Percentiles rank a stretch among this genome's conserved stretches.
Evolutionary conservation across 1,139 yeast genomes (phyloP).

Genomic region (Kodamaea fungicola): DNA sequence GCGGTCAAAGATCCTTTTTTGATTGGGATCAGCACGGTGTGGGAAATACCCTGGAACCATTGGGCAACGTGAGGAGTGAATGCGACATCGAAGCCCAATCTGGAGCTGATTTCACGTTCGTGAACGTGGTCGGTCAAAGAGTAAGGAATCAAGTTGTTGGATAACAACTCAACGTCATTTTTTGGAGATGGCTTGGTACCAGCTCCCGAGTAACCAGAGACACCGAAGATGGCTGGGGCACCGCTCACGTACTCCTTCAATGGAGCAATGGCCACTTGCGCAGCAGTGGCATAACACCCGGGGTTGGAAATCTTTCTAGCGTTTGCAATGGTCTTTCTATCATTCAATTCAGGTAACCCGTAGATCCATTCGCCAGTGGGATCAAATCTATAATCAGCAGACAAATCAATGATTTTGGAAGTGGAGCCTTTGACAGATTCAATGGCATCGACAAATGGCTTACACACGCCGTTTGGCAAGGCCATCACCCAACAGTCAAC

Average conservation of each 20-base stretch:
- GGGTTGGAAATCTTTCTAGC: conserved; percentile 92
- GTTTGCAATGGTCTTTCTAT: conserved; percentile 60
- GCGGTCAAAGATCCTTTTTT: conserved; percentile 65
- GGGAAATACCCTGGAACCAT: conserved; percentile 98
- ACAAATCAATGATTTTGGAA: conserved; percentile 83
- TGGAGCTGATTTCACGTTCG: conserved; percentile 85
- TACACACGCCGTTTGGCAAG: conserved; percentile 95
- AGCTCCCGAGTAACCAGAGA: conserved; percentile 98
- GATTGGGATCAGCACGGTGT: conserved; percentile 88
- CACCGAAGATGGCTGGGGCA: conserved; percentile 85
- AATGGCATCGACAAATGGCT: conserved; percentile 94
- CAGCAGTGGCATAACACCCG: conserved; percentile 98
- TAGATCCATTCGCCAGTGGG: conserved; percentile 84
- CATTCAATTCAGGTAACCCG: conserved; percentile 83
- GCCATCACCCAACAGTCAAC: conserved; percentile 99
- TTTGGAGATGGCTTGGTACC: conserved; percentile 98
- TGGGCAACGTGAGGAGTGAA: conserved; percentile 97
- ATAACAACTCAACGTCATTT: conserved; percentile 72
- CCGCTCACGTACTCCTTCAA: conserved; percentile 61
- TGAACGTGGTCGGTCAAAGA: conserved; percentile 95
- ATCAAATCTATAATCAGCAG: conserved; percentile 96
- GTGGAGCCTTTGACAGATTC: conserved; percentile 56
- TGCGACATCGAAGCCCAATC: conserved; percentile 75
- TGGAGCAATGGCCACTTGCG: conserved; percentile 91
- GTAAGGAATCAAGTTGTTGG: conserved; percentile 88